Percentiles rank a stretch among this genome's conserved stretches.
Evolutionary conservation across 2,329 filamentous ascomycete genomes (phyloP).

Genomic region (Capronia coronata): DNA sequence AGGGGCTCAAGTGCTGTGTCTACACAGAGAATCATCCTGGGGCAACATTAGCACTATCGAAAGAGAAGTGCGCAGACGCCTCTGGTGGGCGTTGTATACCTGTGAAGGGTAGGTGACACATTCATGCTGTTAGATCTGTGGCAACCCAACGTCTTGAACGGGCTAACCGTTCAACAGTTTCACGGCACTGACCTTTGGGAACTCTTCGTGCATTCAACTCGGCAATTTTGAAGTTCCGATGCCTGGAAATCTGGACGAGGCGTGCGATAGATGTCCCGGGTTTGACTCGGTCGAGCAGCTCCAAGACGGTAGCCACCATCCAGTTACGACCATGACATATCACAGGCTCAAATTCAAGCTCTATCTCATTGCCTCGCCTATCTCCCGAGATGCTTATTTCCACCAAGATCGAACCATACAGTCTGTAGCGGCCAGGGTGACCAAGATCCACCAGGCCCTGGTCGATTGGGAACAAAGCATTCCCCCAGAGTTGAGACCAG

Average conservation of each 20-base stretch:
- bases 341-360: conserved; percentile 12
- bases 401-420: background rate
- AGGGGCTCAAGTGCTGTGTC: conserved; percentile 33
- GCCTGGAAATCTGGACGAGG: conserved; percentile 14
- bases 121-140: too few relatives aligned
- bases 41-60: conserved; percentile 25
- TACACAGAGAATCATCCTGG: conserved; percentile 31
- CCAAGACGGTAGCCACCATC: background rate
- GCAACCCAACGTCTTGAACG: too few relatives aligned
- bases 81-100: conserved; percentile 42
- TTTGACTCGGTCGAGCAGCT: conserved; percentile 4
- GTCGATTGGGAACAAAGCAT: conserved; percentile 6
- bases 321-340: conserved; percentile 11
- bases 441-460: conserved; percentile 5
- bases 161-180: background rate
- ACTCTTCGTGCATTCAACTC: background rate
- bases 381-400: conserved; percentile 7
- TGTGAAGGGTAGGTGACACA: conserved; percentile 30
- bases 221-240: background rate
- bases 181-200: conserved; percentile 7
- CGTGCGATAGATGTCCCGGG: conserved; percentile 2
- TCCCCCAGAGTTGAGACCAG: conserved; percentile 10
- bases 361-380: conserved; percentile 6
- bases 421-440: conserved; percentile 1
- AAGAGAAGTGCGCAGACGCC: conserved; percentile 36